These are phyloP conservation scores for Neoarthrinium moseri DNA, from an alignment of 2,329 filamentous ascomycete species.

Conservation along the genomic window DNA sequence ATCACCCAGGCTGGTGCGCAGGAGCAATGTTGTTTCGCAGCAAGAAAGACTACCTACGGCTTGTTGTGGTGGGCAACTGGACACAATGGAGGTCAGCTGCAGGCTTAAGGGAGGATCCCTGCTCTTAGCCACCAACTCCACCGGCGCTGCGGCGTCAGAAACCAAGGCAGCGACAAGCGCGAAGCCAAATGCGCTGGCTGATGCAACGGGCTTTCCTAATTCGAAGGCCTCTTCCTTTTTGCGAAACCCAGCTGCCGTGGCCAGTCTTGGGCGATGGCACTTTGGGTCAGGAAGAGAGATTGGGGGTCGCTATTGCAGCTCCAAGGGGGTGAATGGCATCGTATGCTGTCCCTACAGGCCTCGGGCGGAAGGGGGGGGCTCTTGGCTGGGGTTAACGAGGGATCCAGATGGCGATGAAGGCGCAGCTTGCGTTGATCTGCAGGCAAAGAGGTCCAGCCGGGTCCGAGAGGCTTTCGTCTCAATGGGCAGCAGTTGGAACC, in stretches of 20 bases:
- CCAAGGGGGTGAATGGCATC: neutral
- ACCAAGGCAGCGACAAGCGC: conserved; percentile 1
- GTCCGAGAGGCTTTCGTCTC: conserved; percentile 2
- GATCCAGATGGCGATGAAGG: neutral
- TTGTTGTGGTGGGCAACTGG: conserved; percentile 12
- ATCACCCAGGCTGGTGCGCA: neutral
- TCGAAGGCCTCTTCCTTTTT: neutral
- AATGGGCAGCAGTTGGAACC: conserved; percentile 1
- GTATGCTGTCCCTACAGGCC: neutral
- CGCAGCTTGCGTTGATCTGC: neutral
- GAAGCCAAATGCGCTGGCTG: conserved; percentile 1
- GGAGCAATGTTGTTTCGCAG: conserved; percentile 5
- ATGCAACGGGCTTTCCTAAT: conserved; percentile 5
- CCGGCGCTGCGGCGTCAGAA: neutral
- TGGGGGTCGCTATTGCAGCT: neutral
- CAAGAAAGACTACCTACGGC: conserved; percentile 1
- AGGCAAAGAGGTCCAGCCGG: no score
- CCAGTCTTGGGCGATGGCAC: no score
- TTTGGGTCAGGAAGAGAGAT: neutral
- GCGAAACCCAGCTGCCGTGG: neutral
- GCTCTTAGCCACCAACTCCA: neutral
- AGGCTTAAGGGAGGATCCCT: conserved; percentile 8
- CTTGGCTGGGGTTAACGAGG: neutral
- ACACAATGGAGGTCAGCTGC: neutral
- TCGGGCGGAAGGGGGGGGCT: neutral